Conservation (phyloP, 1,139 yeast species). For the Kodamaea plutei region DNA sequence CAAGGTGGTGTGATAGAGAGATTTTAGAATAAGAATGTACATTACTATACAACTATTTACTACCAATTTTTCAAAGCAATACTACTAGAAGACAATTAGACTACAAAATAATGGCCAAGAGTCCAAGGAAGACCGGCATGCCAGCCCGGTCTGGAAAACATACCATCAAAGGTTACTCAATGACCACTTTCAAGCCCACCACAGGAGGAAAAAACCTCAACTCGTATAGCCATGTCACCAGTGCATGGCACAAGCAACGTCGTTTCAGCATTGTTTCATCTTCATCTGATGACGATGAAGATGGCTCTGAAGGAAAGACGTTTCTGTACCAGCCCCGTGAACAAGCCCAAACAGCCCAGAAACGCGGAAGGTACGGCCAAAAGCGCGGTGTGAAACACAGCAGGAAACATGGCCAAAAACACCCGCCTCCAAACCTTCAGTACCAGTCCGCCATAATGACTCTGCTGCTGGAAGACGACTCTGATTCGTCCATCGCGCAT, state of each 20-base stretch:
- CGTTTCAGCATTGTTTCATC: slow-evolving; percentile 43
- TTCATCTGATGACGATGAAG: slow-evolving; percentile 16
- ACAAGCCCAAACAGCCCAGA: too few relatives aligned
- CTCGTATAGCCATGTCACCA: slow-evolving; percentile 15
- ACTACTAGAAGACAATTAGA: too few relatives aligned
- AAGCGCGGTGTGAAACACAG: background rate
- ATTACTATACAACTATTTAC: too few relatives aligned
- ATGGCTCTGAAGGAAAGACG: slow-evolving; percentile 17
- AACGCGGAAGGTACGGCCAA: too few relatives aligned
- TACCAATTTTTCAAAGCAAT: too few relatives aligned
- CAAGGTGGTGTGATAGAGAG: too few relatives aligned
- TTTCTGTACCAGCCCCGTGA: slow-evolving; percentile 7
- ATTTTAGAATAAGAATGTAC: too few relatives aligned
- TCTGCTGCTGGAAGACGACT: slow-evolving; percentile 1
- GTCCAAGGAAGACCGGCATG: slow-evolving; percentile 23
- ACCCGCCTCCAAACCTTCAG: slow-evolving; percentile 15
- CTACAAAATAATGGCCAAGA: slow-evolving; percentile 36
- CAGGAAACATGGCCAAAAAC: too few relatives aligned
- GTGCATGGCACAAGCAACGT: slow-evolving; percentile 17
- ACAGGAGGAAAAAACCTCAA: slow-evolving; percentile 36
- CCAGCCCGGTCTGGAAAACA: slow-evolving; percentile 4
- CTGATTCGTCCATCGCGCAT: background rate
- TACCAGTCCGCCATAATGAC: background rate
- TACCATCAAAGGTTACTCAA: slow-evolving; percentile 5
- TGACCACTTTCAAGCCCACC: slow-evolving; percentile 4